Evolutionary conservation across 2,329 filamentous ascomycete genomes (phyloP), one percentile per base, ranked within the genome.

Genomic region (Aureobasidium leucospermi): DNA sequence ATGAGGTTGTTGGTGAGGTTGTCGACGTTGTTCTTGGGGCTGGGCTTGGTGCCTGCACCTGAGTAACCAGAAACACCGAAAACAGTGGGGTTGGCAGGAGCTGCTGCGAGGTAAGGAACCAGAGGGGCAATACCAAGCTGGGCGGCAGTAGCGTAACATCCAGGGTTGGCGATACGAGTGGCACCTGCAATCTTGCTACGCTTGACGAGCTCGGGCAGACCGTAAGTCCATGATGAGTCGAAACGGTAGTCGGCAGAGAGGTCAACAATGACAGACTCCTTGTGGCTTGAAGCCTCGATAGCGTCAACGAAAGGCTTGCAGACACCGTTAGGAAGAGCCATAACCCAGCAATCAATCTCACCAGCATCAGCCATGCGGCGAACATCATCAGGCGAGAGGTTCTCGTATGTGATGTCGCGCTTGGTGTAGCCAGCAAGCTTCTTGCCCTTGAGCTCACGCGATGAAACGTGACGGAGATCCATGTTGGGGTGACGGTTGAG

Each of bases 221-320:
- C 90, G 69, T 96, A 97, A 0, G 89, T 90, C 92, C 91, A 96
- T 28, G 81, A 80, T 60, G 80, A 77, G 70, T 96, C 88, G 72
- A 96, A 97, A 53, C 93, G 86, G 75, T 96, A 95, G 76, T 99
- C 94, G 62, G 94, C 94, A n/a, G 91, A 96, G 38, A 99, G 82
- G 72, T 99, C 94, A 47, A 99, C 81, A 65, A 97, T 89, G 42
- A 97, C 79, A 66, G 88, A 91, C 63, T 82, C 82, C 53, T 77
- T 78, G 69, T 84, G 81, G 60, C 84, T 84, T 34, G 81, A 84
- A 68, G 87, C 82, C 67, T 92, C 84, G 57, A 97, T 84, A 7
- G 93, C 93, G 64, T 97, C 90, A 9, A 97, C 88, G 66, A 88
- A 99, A 0, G 94, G 92, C 76, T 91, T 89, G 83, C 90, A 96